A percentile compares a stretch with the other conserved stretches of the same genome.
Evolutionary conservation across 2,329 filamentous ascomycete genomes (phyloP).

Genomic region (Mollisia scopiformis): DNA sequence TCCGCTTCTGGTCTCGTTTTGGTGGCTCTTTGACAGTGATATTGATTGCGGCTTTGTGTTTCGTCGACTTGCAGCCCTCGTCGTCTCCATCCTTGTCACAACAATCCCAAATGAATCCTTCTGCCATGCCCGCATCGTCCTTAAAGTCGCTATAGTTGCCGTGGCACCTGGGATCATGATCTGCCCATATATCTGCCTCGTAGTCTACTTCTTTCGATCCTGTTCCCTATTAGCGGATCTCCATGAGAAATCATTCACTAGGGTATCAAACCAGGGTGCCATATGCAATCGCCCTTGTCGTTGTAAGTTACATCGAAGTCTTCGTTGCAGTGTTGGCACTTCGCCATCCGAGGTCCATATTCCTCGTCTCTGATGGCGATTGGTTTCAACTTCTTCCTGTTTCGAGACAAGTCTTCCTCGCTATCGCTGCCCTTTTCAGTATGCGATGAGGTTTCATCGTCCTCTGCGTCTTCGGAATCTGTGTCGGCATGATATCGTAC

Average conservation of each 20-base stretch:
- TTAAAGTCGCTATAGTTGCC: slow-evolving; percentile 4
- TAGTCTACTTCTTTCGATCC: slow-evolving; percentile 9
- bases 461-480: slow-evolving; percentile 6
- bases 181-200: slow-evolving; percentile 17
- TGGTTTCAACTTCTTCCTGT: neutral
- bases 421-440: neutral
- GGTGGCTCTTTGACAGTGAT: neutral
- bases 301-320: slow-evolving; percentile 17
- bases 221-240: neutral
- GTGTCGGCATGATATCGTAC: slow-evolving; percentile 9
- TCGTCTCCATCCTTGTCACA: slow-evolving; percentile 10
- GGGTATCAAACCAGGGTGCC: neutral
- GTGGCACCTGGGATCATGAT: slow-evolving; percentile 16
- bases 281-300: slow-evolving; percentile 9
- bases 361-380: neutral
- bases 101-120: slow-evolving; percentile 18
- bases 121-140: slow-evolving; percentile 11
- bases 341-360: slow-evolving; percentile 3
- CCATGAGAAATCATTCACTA: too few relatives aligned
- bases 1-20: neutral
- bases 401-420: neutral
- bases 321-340: slow-evolving; percentile 15
- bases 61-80: slow-evolving; percentile 6
- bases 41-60: slow-evolving; percentile 9
- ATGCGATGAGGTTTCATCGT: neutral